Evolutionary conservation across 345 rosid species (phyloP).

Genomic region (Rhizophora apiculata): DNA sequence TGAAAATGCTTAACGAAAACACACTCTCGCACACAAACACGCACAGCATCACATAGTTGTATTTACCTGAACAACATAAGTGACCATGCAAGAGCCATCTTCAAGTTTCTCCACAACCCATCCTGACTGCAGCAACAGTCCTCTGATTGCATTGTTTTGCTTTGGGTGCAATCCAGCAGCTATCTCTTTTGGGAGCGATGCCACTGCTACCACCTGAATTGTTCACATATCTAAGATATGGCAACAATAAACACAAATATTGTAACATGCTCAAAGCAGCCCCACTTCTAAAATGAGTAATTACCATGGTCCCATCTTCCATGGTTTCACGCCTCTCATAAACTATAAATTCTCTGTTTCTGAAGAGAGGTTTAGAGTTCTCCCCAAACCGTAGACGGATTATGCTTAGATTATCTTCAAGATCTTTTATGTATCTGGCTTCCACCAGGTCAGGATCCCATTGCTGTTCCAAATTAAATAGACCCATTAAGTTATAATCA

Average conservation of each 20-base stretch:
- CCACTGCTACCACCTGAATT: constrained; percentile 67
- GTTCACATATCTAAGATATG: not conserved
- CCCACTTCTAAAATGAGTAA: not conserved
- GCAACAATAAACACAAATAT: not conserved
- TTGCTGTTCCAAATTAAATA: constrained; percentile 43
- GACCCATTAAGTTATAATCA: not conserved
- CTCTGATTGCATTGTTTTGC: constrained; percentile 59
- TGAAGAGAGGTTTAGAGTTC: constrained; percentile 63
- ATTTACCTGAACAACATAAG: constrained; percentile 70
- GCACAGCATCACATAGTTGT: too few relatives aligned
- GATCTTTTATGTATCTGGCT: constrained; percentile 57
- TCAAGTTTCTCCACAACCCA: constrained; percentile 89
- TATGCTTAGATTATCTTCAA: constrained; percentile 71
- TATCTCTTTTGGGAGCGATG: constrained; percentile 73
- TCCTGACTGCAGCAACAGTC: constrained; percentile 68
- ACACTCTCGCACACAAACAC: too few relatives aligned
- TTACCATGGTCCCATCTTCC: constrained; percentile 81
- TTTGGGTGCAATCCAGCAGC: constrained; percentile 74
- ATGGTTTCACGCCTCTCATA: constrained; percentile 74
- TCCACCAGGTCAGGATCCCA: constrained; percentile 84
- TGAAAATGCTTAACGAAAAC: too few relatives aligned
- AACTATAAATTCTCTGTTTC: constrained; percentile 76
- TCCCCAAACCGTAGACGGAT: constrained; percentile 65
- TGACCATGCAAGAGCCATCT: constrained; percentile 62
- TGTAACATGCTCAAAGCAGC: not conserved